phyloP scores from a whole-genome alignment of 352 stramenopile species.

The Aphanomyces cochlioides region DNA sequence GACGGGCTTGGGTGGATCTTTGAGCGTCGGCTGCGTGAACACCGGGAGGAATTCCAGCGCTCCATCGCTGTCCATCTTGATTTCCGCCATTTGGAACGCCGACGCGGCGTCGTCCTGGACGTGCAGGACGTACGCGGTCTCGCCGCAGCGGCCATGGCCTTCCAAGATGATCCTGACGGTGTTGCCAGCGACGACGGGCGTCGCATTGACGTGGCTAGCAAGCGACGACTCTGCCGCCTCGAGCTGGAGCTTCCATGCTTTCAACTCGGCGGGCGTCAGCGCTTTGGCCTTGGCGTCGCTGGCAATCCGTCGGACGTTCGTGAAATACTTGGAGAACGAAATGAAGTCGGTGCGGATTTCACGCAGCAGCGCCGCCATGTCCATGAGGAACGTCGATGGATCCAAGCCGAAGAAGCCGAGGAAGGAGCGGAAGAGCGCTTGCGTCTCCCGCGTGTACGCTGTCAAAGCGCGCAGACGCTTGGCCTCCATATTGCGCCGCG shows the following conservation, averaged over 20 bases:
- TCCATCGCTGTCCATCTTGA: slow-evolving; percentile 79
- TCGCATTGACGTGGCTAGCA: slow-evolving; percentile 34
- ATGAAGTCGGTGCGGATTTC: slow-evolving; percentile 73
- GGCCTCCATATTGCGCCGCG: slow-evolving; percentile 56
- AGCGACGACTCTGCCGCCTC: slow-evolving; percentile 45
- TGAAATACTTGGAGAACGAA: slow-evolving; percentile 57
- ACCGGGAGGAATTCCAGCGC: slow-evolving; percentile 78
- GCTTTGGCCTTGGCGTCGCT: slow-evolving; percentile 16
- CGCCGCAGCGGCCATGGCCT: slow-evolving; percentile 66
- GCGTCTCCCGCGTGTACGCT: slow-evolving; percentile 51
- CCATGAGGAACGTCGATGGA: slow-evolving; percentile 64
- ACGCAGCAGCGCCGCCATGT: slow-evolving; percentile 53
- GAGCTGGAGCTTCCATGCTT: slow-evolving; percentile 59
- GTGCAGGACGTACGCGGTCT: slow-evolving; percentile 68
- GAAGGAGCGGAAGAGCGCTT: slow-evolving; percentile 59
- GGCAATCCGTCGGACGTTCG: slow-evolving; percentile 19
- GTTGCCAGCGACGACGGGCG: slow-evolving; percentile 42
- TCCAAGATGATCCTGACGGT: slow-evolving; percentile 70
- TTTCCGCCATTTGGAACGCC: slow-evolving; percentile 45
- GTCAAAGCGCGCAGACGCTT: slow-evolving; percentile 56
- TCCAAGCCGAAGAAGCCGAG: slow-evolving; percentile 75
- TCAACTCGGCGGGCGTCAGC: slow-evolving; percentile 45
- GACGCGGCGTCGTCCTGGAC: slow-evolving; percentile 40
- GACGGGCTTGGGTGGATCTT: slow-evolving; percentile 51
- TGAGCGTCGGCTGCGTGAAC: slow-evolving; percentile 49